These are phyloP conservation scores for Phialophora chinensis DNA, from an alignment of 2,329 filamentous ascomycete species.

Conservation along the genomic window DNA sequence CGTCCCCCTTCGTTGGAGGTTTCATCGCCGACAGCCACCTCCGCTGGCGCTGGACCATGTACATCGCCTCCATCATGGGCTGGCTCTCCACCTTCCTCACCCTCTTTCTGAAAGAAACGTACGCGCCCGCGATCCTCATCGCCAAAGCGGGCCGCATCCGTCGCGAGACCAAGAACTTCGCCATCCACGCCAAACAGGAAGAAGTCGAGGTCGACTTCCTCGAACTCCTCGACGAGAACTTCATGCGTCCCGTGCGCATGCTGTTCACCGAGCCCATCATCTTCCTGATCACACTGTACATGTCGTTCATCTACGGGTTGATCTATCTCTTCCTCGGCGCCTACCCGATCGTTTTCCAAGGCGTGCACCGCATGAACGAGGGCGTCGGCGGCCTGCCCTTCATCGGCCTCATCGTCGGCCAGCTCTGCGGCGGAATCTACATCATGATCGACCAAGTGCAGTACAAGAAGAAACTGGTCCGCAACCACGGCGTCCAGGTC, in stretches of 20 bases:
- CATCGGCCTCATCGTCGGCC: conserved; percentile 80
- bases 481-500: conserved; percentile 65
- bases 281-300: conserved; percentile 49
- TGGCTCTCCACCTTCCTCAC: conserved; percentile 55
- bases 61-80: conserved; percentile 63
- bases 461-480: conserved; percentile 71
- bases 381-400: conserved; percentile 79
- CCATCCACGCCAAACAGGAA: conserved; percentile 65
- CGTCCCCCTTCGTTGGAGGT: conserved; percentile 62
- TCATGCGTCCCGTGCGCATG: conserved; percentile 54
- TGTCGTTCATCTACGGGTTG: conserved; percentile 44
- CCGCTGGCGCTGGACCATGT: conserved; percentile 63
- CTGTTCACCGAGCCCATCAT: conserved; percentile 53
- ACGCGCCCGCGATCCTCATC: conserved; percentile 64
- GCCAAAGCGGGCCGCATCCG: conserved; percentile 61
- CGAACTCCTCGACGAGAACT: conserved; percentile 59
- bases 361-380: conserved; percentile 69
- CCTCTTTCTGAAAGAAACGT: conserved; percentile 63
- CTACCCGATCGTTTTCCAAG: conserved; percentile 45
- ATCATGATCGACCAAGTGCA: conserved; percentile 68
- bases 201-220: conserved; percentile 60
- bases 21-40: conserved; percentile 57
- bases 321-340: conserved; percentile 45
- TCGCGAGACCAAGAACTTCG: conserved; percentile 64
- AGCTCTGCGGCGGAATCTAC: conserved; percentile 68